A percentile compares a stretch with the other conserved stretches of the same genome.
phyloP scores from a whole-genome alignment of 1,284 basidiomycete species.

The Anthracocystis setariae region DNA sequence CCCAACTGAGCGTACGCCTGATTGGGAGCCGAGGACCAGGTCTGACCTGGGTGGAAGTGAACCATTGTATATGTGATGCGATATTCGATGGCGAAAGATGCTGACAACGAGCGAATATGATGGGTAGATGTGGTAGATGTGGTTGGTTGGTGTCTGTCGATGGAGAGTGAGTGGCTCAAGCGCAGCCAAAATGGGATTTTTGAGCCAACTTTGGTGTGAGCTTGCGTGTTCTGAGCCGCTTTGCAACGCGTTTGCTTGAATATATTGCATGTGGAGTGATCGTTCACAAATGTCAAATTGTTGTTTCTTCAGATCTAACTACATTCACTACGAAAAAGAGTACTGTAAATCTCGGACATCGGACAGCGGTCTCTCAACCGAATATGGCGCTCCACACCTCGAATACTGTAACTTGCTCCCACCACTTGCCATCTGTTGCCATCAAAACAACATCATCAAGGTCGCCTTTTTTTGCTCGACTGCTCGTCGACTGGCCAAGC shows the following conservation, averaged over 20 bases:
- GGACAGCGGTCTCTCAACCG: constrained; percentile 4
- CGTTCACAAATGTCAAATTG: constrained; percentile 9
- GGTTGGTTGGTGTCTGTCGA: background rate
- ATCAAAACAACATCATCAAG: background rate
- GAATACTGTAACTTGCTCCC: background rate
- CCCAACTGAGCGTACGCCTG: constrained; percentile 30
- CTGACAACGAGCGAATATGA: background rate
- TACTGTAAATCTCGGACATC: constrained; percentile 30
- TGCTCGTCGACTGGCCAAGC: background rate
- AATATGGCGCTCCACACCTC: too few species aligned
- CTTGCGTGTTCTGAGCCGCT: constrained; percentile 35
- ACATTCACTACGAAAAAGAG: too few species aligned
- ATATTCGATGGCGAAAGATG: background rate
- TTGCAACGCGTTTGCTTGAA: constrained; percentile 18
- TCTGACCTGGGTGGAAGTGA: constrained; percentile 50
- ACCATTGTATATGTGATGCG: constrained; percentile 21
- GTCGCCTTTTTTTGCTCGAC: too few species aligned
- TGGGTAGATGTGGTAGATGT: background rate
- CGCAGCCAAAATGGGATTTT: too few species aligned
- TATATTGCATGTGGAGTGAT: constrained; percentile 50
- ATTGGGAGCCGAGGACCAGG: constrained; percentile 45
- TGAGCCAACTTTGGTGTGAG: too few species aligned
- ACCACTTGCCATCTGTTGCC: background rate
- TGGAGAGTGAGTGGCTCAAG: constrained; percentile 29
- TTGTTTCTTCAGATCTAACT: background rate